Evolutionary conservation across 495 filamentous ascomycete species (phyloP), one percentile per base, ranked within the genome.

Genomic region (Saxophila tyrrhenica): DNA sequence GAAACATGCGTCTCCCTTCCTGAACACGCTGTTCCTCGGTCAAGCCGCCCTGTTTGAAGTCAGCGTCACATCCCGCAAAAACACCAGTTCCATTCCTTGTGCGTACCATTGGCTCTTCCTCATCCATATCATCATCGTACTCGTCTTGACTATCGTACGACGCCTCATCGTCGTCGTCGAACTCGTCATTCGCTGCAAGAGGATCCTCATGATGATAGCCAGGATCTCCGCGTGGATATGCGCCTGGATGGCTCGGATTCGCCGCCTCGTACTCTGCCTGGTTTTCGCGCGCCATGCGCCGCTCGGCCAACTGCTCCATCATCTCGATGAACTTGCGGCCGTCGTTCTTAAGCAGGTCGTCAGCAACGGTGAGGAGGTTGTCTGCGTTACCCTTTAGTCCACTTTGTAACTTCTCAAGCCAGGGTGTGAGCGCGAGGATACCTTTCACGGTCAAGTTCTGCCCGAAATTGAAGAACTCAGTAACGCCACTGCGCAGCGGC

Each of bases 241-340:
- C 70, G n/a, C 73, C 73, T 53, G 77, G 74, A 63, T 84, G 79
- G 50, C 73, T 72, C 21, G 69, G 49, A 48, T 78, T 75, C 20
- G 74, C 70, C 24, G 80, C 78, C 32, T 75, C 75, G 58, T 79
- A 85, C 63, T 84, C 82, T 16, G 87, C 87, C 66, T 96, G 89
- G 69, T 92, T 88, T 71, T 98, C 92, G 32, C 92, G 83, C 60
- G 88, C 84, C 90, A 99, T 96, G 59, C 92, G 82, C 54, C 91
- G 85, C 70, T 99, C 94, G 11, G 92, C 94, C 62, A 99, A 79
- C 67, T 96, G 90, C 67, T 99, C 92, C 94, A 99, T 99, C 92
- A 99, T 97, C 69, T 99, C 92, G 69, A 99, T 99, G 74, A 99
- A 99, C 65, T 95, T 94, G 69, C 94, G 95, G 65, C 92, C 92